Base-by-base conservation (phyloP, 2,329 filamentous ascomycete genomes). In the Diaporthe humulicola region DNA sequence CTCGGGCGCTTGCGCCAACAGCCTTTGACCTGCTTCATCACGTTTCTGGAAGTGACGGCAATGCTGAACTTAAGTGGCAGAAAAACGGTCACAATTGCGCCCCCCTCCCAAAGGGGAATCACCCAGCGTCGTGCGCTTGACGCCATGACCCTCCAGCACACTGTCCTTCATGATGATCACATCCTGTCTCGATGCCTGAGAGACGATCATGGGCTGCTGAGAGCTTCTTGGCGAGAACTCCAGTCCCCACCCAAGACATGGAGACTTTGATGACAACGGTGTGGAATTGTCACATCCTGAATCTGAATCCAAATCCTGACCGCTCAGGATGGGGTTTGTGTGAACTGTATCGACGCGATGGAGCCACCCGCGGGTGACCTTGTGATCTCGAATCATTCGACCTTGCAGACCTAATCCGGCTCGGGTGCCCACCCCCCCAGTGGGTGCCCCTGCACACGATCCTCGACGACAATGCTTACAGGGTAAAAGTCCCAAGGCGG, bases 351-450 rank as follows among this genome's bases (percentile, higher is more conserved):
- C 72, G 56, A 54, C 38, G 28, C 30, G 25, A 70, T 40, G 72
- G 66, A 54, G 36, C 42, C 73, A 75, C 61, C 38, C 70, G 67
- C 69, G 50, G 56, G 54, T 38, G 52, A 66, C 58, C 67, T 76
- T 71, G 74, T 76, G 72, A 74, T 76, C 74, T 74, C 56, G 60
- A 76, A 74, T 76, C 74, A 70, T 76, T 76, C 74, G 74, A 76
- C 74, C 74, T 74, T 71, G 74, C 64, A 72, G 74, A 74, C 67
- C 60, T 45, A 76, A 58, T 72, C 56, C 60, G 72, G 69, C 71
- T 54, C 60, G 30, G 54, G 67, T 76, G 72, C 71, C 71, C 57
- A 64, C 57, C 57, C 70, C 28, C 36, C 52, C 17, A 36, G 28
- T 42, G 60, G 33, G 25, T 45, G 50, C 71, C 71, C 57, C 28